phyloP scores from a whole-genome alignment of 1,284 basidiomycete genomes.

The Mycena sp. region DNA sequence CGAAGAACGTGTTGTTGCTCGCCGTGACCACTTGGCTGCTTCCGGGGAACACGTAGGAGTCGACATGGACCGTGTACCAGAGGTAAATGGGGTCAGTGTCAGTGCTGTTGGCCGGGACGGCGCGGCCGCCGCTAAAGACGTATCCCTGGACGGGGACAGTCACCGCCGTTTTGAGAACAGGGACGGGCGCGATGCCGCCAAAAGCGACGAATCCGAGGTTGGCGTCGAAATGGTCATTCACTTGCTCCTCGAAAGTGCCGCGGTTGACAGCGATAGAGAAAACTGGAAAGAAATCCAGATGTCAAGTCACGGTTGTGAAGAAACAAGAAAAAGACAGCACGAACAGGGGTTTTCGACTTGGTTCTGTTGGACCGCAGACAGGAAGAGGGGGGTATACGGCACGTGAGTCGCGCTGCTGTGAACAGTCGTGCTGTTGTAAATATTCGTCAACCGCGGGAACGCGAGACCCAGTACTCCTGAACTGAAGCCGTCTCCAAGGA shows the following conservation, averaged over 20 bases:
- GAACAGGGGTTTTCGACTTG: conserved; percentile 9
- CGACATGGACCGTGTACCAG: conserved; percentile 37
- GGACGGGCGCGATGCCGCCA: conserved; percentile 22
- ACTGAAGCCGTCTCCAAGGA: conserved; percentile 33
- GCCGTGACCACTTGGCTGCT: conserved; percentile 7
- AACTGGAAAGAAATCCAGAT: too few species aligned
- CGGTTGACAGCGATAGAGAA: conserved; percentile 24
- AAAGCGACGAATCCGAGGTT: conserved; percentile 23
- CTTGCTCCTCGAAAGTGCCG: neutral
- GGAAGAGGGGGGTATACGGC: conserved; percentile 12
- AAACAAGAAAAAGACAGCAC: neutral
- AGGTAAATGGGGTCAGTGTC: conserved; percentile 14
- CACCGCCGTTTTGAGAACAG: conserved; percentile 17
- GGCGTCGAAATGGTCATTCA: neutral
- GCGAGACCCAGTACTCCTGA: conserved; percentile 30
- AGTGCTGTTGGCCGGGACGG: conserved; percentile 1
- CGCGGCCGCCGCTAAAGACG: conserved; percentile 3
- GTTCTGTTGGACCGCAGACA: conserved; percentile 1
- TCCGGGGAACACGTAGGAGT: conserved; percentile 34
- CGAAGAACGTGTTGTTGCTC: conserved; percentile 34
- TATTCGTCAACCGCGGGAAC: conserved; percentile 5
- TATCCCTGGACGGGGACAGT: conserved; percentile 37
- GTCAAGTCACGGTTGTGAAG: too few species aligned
- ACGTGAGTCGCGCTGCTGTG: neutral
- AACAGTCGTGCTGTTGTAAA: neutral